Base-by-base conservation (phyloP, 805 yeast species). In the Saccharomycopsis sp. region DNA sequence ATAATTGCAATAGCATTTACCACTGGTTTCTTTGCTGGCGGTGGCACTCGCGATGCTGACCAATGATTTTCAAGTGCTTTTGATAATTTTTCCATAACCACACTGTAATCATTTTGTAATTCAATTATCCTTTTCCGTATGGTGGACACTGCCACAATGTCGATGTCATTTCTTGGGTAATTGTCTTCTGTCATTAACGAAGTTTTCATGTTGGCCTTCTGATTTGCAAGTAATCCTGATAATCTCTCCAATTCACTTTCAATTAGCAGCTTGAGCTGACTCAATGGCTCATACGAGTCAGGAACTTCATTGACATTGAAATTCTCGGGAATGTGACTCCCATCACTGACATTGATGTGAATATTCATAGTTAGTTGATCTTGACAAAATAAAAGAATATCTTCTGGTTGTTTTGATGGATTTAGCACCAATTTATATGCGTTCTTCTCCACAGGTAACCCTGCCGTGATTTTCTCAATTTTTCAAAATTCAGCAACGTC, bases 141-240 rank as follows among this genome's bases (percentile, higher is more conserved):
- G 7, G 73, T 59, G 43, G 95, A 65, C 9, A 87, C 68, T 41
- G 72, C 73, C 2, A 87, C 76, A 3, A 90, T 83, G 55, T 90
- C 95, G 22, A 90, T 71, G 56, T 90, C 97, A 14, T 68, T 60
- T 35, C 97, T 65, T 1, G 98, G 98, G 55, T 75, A 90, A 17
- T 97, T 96, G 56, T 90, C 95, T 0, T 55, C 47, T 0, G 82
- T 75, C 2, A 85, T 62, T 47, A 90, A 61, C 0, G 78, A 68
- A 1, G 89, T 79, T 20, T 71, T 60, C 85, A 86, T 79, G 52
- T 74, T 79, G 3, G 69, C 77, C 9, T 67, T 62, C 51, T 76
- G 75, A 46, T 63, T 51, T 4, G 54, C 51, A 21, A 85, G 65
- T 11, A 67, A 55, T 24, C 65, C 72, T 49, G 71, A 67, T 36